These are phyloP conservation scores for Taphrina sp. DNA, from an alignment of 1,139 yeast species.

Conservation along the genomic window DNA sequence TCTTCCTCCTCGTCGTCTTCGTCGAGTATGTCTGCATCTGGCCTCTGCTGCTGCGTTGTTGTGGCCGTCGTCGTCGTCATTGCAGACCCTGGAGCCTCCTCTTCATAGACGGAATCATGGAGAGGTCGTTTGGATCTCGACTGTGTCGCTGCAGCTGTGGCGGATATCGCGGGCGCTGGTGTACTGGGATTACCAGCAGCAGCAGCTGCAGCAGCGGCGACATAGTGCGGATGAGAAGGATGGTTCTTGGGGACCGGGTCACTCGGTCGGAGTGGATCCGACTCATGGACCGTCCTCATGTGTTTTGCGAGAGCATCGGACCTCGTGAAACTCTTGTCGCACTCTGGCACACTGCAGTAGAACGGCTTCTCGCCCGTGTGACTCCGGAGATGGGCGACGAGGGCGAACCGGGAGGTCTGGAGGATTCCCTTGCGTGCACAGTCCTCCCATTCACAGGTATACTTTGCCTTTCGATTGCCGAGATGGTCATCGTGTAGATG, in stretches of 20 bases:
- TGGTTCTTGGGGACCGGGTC: constrained; percentile 35
- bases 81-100: neutral
- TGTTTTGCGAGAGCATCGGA: constrained; percentile 66
- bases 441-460: constrained; percentile 62
- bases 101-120: neutral
- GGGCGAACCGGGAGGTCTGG: constrained; percentile 60
- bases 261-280: constrained; percentile 40
- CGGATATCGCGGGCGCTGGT: neutral
- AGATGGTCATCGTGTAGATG: constrained; percentile 44
- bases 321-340: constrained; percentile 59
- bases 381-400: constrained; percentile 61
- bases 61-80: neutral
- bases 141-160: neutral
- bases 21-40: constrained; percentile 11
- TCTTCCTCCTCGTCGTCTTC: constrained; percentile 33
- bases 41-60: neutral
- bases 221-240: constrained; percentile 33
- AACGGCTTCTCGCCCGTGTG: constrained; percentile 71
- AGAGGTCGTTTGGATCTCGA: neutral
- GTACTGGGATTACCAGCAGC: too few relatives aligned
- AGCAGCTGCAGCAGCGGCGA: constrained; percentile 33
- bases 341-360: constrained; percentile 68
- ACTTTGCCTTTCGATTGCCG: constrained; percentile 48
- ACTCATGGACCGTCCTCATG: constrained; percentile 61
- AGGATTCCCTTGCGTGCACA: constrained; percentile 57